Evolutionary conservation across 2,329 filamentous ascomycete species (phyloP), one percentile per base, ranked within the genome.

Genomic region (Neonectria neomacrospora): DNA sequence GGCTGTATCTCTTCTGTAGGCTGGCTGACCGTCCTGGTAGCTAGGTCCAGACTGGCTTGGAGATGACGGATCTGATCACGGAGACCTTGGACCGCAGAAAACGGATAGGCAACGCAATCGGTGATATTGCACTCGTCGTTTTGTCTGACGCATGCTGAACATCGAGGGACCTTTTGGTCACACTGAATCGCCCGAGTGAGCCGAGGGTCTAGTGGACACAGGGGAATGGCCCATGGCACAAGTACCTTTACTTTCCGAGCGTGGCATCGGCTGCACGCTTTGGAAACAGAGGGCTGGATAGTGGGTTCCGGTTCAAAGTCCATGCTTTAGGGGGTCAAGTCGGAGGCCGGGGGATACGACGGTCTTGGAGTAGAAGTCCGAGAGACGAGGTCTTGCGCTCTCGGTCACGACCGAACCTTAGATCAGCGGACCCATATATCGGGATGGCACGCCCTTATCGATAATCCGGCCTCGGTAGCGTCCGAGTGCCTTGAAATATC

Each of bases 41-140:
- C 39, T 2, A 42, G 28, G 16, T 48, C 47, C 4, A 60, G 51
- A 16, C 34, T 22, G 12, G 50, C 39, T 18, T 60, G 26, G 2
- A 60, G 58, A 22, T 54, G 7, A 10, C 22, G n/a, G 18, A 60
- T 53, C 47, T 42, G 44, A 47, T 48, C 52, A 26, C 18, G 51
- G 34, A 64, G 56, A 3, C 52, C 7, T 28, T 55, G 45, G 16
- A 64, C 30, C 3, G 52, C 50, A 20, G 34, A 30, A n/a, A 53
- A 67, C 4, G 64, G 64, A 42, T 67, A 65, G 1, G 61, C 58
- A 6, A 67, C 64, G 22, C 64, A 62, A 41, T 67, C 57, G 0
- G 58, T 65, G 42, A 67, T 67, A 14, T 65, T 65, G 22, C 61
- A 66, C 41, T 51, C 39, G 10, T 66, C 64, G 26, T 65, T 55